Conservation (phyloP, 2,329 filamentous ascomycete species). For the Alternaria sp. region DNA sequence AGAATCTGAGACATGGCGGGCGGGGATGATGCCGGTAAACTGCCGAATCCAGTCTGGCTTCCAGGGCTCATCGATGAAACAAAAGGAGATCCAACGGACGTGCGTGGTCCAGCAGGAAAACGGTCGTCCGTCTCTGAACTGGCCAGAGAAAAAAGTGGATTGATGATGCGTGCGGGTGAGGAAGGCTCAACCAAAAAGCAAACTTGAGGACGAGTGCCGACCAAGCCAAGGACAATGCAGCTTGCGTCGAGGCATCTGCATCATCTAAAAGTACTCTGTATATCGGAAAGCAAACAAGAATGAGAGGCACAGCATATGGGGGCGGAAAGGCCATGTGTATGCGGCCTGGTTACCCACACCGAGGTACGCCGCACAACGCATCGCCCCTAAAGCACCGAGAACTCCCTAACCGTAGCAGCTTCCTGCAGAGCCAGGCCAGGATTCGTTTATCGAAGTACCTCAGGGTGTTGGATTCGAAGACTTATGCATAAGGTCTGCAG, state of each 20-base stretch:
- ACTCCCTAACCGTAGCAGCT: conserved; percentile 1
- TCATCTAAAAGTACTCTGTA: conserved; percentile 8
- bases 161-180: not conserved
- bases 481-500: not conserved
- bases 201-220: not conserved
- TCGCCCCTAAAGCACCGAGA: conserved; percentile 10
- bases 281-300: conserved; percentile 11
- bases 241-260: conserved; percentile 5
- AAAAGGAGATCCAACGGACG: conserved; percentile 5
- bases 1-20: conserved; percentile 25
- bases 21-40: conserved; percentile 26
- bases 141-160: not conserved
- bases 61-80: conserved; percentile 20
- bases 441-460: not conserved
- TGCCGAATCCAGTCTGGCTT: conserved; percentile 19
- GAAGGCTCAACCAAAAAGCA: not conserved
- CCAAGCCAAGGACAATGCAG: conserved; percentile 8
- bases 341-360: conserved; percentile 11
- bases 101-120: not conserved
- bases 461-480: conserved; percentile 1
- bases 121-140: not conserved
- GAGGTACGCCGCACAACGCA: conserved; percentile 2
- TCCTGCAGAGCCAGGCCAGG: not conserved
- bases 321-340: conserved; percentile 13
- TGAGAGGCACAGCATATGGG: conserved; percentile 21